Conservation (phyloP, 371 early-diverging fungal species). For the Blakeslea trispora region DNA sequence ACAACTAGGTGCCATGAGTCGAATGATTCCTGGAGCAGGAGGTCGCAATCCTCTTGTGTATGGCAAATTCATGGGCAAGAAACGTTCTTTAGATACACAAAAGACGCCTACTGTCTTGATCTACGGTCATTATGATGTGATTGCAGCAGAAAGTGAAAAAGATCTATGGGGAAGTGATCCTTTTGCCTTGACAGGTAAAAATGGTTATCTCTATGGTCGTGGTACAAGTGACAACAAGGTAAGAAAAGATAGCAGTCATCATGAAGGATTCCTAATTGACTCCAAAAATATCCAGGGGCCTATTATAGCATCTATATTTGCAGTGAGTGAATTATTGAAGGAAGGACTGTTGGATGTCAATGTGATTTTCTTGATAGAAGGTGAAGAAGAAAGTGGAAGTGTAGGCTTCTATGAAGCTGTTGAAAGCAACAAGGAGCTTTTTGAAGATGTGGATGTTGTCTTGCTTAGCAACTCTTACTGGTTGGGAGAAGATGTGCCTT, state of each 20-base stretch:
- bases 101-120: slow-evolving; percentile 62
- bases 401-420: slow-evolving; percentile 71
- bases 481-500: slow-evolving; percentile 69
- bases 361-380: slow-evolving; percentile 81
- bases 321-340: slow-evolving; percentile 68
- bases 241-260: no score
- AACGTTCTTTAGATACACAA: slow-evolving; percentile 12
- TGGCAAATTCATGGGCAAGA: slow-evolving; percentile 63
- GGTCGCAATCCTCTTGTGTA: slow-evolving; percentile 80
- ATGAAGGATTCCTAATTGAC: neutral
- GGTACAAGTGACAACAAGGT: slow-evolving; percentile 83
- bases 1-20: slow-evolving; percentile 75
- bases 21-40: slow-evolving; percentile 66
- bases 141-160: slow-evolving; percentile 61
- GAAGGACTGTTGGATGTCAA: slow-evolving; percentile 63
- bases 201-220: slow-evolving; percentile 81
- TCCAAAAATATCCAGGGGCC: slow-evolving; percentile 58
- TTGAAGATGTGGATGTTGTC: slow-evolving; percentile 72
- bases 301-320: slow-evolving; percentile 74
- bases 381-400: slow-evolving; percentile 84
- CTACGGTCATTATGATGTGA: slow-evolving; percentile 89
- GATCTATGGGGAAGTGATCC: slow-evolving; percentile 58
- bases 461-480: slow-evolving; percentile 72
- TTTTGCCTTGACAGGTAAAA: slow-evolving; percentile 53
- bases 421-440: slow-evolving; percentile 53